Conservation (phyloP, 2,329 filamentous ascomycete species). For the Aureobasidium lini region DNA sequence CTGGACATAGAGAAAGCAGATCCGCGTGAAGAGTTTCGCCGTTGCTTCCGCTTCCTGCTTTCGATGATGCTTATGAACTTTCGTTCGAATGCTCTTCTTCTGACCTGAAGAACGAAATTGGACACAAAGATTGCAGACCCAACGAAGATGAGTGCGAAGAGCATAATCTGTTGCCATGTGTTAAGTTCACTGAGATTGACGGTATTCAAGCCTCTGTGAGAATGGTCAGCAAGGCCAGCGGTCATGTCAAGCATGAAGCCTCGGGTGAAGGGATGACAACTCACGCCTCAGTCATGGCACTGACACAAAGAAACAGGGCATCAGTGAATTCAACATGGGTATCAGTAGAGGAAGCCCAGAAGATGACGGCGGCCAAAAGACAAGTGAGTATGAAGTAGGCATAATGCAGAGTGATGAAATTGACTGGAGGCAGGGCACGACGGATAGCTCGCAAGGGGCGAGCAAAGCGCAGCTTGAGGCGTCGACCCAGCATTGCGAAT, state of each 20-base stretch:
- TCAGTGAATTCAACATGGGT: conserved; percentile 52
- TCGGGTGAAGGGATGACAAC: conserved; percentile 11
- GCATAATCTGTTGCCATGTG: conserved; percentile 59
- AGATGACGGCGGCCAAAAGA: conserved; percentile 51
- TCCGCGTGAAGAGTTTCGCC: not conserved
- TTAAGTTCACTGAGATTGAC: conserved; percentile 57
- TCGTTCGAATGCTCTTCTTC: conserved; percentile 55
- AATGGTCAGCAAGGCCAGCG: not conserved
- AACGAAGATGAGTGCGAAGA: conserved; percentile 58
- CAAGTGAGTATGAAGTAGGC: conserved; percentile 54
- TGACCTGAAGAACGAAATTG: conserved; percentile 53
- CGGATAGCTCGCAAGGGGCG: conserved; percentile 9
- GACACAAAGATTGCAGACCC: conserved; percentile 63
- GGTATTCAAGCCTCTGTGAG: conserved; percentile 53
- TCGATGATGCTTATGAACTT: conserved; percentile 50
- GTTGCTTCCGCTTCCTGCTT: conserved; percentile 16
- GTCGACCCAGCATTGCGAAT: conserved; percentile 3
- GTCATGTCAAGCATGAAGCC: not conserved
- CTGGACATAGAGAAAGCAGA: conserved; percentile 1
- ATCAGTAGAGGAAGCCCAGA: conserved; percentile 52
- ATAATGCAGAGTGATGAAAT: conserved; percentile 50
- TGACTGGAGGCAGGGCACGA: conserved; percentile 20
- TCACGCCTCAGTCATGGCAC: conserved; percentile 56
- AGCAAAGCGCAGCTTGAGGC: conserved; percentile 8
- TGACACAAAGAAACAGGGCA: conserved; percentile 58